Evolutionary conservation across 140 eudicot genomes (phyloP).

Genomic region (Cichorium intybus): DNA sequence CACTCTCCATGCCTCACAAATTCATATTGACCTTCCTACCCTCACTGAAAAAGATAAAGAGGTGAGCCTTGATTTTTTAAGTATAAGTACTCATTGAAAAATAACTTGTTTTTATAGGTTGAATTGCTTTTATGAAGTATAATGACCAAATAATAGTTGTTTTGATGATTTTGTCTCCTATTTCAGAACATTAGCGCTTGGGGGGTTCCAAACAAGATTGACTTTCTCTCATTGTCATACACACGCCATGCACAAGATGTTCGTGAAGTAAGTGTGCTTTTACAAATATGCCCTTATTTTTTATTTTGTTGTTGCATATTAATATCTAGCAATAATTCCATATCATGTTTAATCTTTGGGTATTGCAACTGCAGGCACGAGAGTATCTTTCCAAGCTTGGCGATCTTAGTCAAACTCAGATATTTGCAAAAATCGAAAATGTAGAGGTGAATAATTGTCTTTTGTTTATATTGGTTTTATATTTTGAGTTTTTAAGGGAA

Average conservation of each 20-base stretch:
- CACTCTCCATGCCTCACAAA: slow-evolving; percentile 89
- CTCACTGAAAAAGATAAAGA: slow-evolving; percentile 82
- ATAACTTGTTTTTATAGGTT: neutral
- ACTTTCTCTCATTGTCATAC: slow-evolving; percentile 92
- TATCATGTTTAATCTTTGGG: slow-evolving; percentile 9
- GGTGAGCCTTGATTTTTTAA: slow-evolving; percentile 35
- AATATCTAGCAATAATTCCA: too few relatives aligned
- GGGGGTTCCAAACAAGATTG: slow-evolving; percentile 94
- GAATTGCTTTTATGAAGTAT: neutral
- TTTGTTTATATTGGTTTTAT: neutral
- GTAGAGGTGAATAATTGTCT: slow-evolving; percentile 50
- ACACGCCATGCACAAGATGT: slow-evolving; percentile 97
- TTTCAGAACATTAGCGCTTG: slow-evolving; percentile 89
- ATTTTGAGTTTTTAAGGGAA: neutral
- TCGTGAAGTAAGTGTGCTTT: slow-evolving; percentile 74
- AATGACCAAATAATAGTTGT: neutral
- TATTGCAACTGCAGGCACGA: slow-evolving; percentile 65
- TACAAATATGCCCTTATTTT: slow-evolving; percentile 9
- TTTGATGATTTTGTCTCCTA: slow-evolving; percentile 6
- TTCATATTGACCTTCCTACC: slow-evolving; percentile 89
- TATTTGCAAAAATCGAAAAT: slow-evolving; percentile 91
- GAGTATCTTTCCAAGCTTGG: slow-evolving; percentile 70
- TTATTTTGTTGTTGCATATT: slow-evolving; percentile 5
- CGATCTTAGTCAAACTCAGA: slow-evolving; percentile 92
- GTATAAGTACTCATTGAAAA: neutral